A percentile compares a stretch with the other conserved stretches of the same genome.
Conservation (phyloP, 176 grass and related monocot genomes). For the Avena atlantica region DNA sequence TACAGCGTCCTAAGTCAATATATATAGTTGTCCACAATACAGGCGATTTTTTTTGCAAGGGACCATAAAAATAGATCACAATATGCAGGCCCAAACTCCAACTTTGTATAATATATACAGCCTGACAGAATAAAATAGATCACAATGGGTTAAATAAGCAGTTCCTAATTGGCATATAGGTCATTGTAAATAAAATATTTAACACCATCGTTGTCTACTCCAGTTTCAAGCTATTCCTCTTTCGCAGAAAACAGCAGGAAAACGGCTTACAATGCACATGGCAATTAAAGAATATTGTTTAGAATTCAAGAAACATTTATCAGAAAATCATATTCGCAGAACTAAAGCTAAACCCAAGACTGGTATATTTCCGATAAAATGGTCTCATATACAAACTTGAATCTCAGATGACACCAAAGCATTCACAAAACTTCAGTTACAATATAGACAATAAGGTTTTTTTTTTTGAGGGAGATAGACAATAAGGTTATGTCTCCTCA, state of each 20-base stretch:
- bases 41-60: too few relatives aligned
- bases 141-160: too few relatives aligned
- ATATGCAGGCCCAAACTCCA: too few relatives aligned
- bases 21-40: too few relatives aligned
- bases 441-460: neutral
- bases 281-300: neutral
- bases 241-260: neutral
- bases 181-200: neutral
- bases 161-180: too few relatives aligned
- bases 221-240: neutral
- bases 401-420: conserved; percentile 2
- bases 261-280: neutral
- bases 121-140: too few relatives aligned
- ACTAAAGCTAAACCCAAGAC: neutral
- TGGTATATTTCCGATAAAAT: neutral
- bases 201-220: neutral
- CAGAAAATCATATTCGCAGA: neutral
- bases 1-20: too few relatives aligned
- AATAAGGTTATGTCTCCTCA: neutral
- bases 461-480: too few relatives aligned
- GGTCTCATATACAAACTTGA: neutral
- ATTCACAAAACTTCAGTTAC: neutral
- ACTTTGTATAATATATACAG: too few relatives aligned
- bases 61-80: too few relatives aligned
- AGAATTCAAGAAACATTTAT: neutral